Conservation (phyloP, 2,329 filamentous ascomycete species). For the Penicillium sp. region DNA sequence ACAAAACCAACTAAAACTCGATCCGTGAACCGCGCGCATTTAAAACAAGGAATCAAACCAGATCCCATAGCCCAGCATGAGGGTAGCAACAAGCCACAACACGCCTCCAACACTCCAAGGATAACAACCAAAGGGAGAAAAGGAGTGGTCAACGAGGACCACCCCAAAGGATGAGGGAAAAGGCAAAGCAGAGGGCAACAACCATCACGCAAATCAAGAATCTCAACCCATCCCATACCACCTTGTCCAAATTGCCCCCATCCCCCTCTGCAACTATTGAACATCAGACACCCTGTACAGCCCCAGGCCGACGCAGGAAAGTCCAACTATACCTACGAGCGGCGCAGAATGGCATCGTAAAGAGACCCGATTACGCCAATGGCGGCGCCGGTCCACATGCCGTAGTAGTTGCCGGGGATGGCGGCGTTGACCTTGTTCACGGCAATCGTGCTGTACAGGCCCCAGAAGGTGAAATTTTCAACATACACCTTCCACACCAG, state of each 20-base stretch:
- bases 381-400: conserved; percentile 45
- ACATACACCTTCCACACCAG: conserved; percentile 79
- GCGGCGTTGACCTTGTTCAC: conserved; percentile 41
- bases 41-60: conserved; percentile 6
- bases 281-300: conserved; percentile 22
- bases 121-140: conserved; percentile 11
- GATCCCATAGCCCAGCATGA: conserved; percentile 3
- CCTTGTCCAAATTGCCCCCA: background rate
- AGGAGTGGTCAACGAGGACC: background rate
- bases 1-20: conserved; percentile 10
- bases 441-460: conserved; percentile 38
- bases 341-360: conserved; percentile 51
- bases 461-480: conserved; percentile 45
- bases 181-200: background rate
- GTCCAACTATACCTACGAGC: conserved; percentile 25
- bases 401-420: conserved; percentile 42
- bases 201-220: background rate
- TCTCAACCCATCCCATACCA: conserved; percentile 4
- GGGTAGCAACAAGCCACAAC: conserved; percentile 4
- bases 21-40: conserved; percentile 18
- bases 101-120: conserved; percentile 10
- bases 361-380: conserved; percentile 46
- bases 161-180: background rate
- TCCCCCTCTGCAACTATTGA: conserved; percentile 3
- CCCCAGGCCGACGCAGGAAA: conserved; percentile 9